phyloP scores from a whole-genome alignment of 2,329 filamentous ascomycete species.

The Aspergillus unguis region DNA sequence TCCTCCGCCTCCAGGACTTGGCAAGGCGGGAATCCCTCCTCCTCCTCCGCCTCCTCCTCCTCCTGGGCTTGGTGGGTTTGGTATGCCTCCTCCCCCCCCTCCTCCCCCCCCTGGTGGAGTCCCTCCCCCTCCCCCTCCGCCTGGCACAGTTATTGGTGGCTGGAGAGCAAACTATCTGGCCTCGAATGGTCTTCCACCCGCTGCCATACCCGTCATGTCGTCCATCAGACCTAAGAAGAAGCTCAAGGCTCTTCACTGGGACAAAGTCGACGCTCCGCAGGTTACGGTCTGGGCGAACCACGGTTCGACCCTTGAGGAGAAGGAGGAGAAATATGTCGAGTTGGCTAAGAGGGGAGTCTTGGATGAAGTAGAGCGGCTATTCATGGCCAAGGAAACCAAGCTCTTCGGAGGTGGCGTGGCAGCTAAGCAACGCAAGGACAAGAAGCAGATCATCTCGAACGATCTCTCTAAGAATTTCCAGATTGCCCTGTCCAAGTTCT shows the following conservation, averaged over 20 bases:
- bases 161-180: conserved; percentile 70
- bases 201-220: conserved; percentile 65
- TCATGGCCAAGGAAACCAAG: conserved; percentile 96
- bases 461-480: conserved; percentile 88
- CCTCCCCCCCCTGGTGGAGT: too few relatives aligned
- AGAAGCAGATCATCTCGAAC: conserved; percentile 93
- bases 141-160: conserved; percentile 58
- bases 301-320: conserved; percentile 77
- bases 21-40: conserved; percentile 39
- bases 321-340: conserved; percentile 94
- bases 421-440: conserved; percentile 77
- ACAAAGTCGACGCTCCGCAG: conserved; percentile 91
- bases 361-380: conserved; percentile 95
- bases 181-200: conserved; percentile 53
- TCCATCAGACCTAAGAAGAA: conserved; percentile 96
- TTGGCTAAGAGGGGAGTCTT: conserved; percentile 91
- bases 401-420: conserved; percentile 64
- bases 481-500: conserved; percentile 92
- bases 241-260: conserved; percentile 98
- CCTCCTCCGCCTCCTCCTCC: conserved; percentile 50
- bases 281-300: conserved; percentile 91
- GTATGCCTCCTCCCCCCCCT: conserved; percentile 59
- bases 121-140: conserved; percentile 65
- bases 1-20: conserved; percentile 42
- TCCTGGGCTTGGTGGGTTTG: conserved; percentile 43